Base-by-base conservation (phyloP, 257 asterid species). In the Paraleonurus japonicus region DNA sequence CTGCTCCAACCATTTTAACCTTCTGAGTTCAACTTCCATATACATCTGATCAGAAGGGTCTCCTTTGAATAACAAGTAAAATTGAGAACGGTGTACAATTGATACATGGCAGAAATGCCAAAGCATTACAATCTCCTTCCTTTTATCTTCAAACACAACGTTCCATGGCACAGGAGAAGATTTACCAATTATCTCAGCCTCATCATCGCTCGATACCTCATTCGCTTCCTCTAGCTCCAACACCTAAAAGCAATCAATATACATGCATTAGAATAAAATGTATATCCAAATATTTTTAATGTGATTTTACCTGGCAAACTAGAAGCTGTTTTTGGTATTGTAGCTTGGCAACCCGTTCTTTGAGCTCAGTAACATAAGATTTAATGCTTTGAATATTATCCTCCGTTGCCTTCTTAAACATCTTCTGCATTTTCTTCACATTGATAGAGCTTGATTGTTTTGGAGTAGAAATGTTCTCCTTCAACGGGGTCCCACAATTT, bases 51-150 rank as follows among this genome's bases (percentile, higher is more conserved):
- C 99, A 3, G 89, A 81, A 41, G 87, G 84, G 13, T 94, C 99
- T 67, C 99, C 98, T 77, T 55, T 84, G 57, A 94, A 94, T 67
- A 94, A 59, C 82, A 94, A 69, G 69, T 89, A 91, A 50, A 94
- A 91, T 58, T 91, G 99, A 28, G 98, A 86, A 51, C 99, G 96
- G 80, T 86, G 99, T 28, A 94, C 80, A 24, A 94, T 81, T 17
- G 98, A 89, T 11, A 92, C 98, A 27, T 92, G 99, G 81, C 99
- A 95, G 55, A 95, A 75, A 79, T 92, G 98, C 99, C 99, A 95
- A 80, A 92, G 63, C 99, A 89, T 90, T 78, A 92, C 80, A 43
- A 95, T 85, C 69, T 92, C 98, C 80, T 83, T 86, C 84, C 93
- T 81, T 74, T 89, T 95, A 24, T 92, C 96, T 76, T 89, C 95